Base-by-base conservation (phyloP, 1,284 basidiomycete genomes). In the Athelia sp. region DNA sequence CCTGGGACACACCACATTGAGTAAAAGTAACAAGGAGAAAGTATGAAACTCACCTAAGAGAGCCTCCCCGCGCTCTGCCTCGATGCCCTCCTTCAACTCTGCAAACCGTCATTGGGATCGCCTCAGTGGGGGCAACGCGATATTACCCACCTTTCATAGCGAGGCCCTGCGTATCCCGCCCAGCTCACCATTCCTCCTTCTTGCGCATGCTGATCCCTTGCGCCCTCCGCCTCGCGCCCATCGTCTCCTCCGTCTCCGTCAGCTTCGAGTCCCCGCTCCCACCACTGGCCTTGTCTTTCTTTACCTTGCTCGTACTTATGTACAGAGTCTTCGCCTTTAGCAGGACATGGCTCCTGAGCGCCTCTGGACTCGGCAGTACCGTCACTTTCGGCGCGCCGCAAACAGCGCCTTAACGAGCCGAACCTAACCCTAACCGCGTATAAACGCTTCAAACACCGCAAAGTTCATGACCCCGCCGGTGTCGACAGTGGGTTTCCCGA, bases 301-400 rank as follows among this genome's bases (percentile, higher is more conserved):
- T 55, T 10, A 67, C 62, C 43, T 78, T 74, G 18, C 67, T 67
- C 18, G 69, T 62, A 1, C 67, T 62, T 18, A 77, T 61, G 29
- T 65, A 76, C 13, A 84, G 63, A 56, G 85, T 84, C 69, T 87
- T 87, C 11, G 85, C 76, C 77, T 99, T 99, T 58, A 99, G 71
- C 47, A 99, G 61, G 34, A 99, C 81, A 54, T 82, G 81, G 11
- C 85, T 82, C 62, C 81, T 87, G 46, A 99, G 74, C 29, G 89
- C 81, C 52, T 94, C 87, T 0, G 97, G 97, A 61, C 91, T 96
- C 0, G 96, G 97, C 36, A 98, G 62, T 22, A 62, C 62, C 0
- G 75, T 72, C 19, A 87, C 68, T 50, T 69, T 69, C 4, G 70
- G 72, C 23, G 74, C 66, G 29, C 74, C 70, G 35, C 73, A 0